A percentile compares a stretch with the other conserved stretches of the same genome.
Evolutionary conservation across 2,329 filamentous ascomycete genomes (phyloP).

Genomic region (Cercospora brassicicola): DNA sequence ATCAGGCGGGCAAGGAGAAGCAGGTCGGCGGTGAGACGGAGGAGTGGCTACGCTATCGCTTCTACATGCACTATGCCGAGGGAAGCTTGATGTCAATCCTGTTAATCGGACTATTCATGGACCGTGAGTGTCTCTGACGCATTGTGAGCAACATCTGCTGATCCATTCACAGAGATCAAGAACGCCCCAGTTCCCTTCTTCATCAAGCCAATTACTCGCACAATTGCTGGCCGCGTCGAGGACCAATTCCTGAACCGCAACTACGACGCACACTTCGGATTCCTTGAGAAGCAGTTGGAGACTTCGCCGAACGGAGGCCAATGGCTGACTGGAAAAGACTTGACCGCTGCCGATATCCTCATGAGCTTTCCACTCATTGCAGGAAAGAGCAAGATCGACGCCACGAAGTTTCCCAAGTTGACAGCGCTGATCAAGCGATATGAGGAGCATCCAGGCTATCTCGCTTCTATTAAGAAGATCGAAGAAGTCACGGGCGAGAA

Average conservation of each 20-base stretch:
- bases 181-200: conserved; percentile 65
- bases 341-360: conserved; percentile 56
- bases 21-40: conserved; percentile 60
- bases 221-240: conserved; percentile 54
- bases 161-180: conserved; percentile 37
- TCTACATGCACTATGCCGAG: conserved; percentile 81
- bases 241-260: conserved; percentile 49
- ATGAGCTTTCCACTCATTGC: conserved; percentile 55
- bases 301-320: conserved; percentile 51
- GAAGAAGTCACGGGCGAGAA: conserved; percentile 44
- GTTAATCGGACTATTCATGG: conserved; percentile 63
- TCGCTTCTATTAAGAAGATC: conserved; percentile 52
- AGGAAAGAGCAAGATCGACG: conserved; percentile 43
- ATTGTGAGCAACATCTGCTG: not conserved
- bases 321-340: conserved; percentile 51
- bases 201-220: conserved; percentile 62
- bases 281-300: conserved; percentile 53
- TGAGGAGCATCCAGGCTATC: conserved; percentile 49
- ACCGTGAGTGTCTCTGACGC: conserved; percentile 45
- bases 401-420: conserved; percentile 50
- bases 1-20: conserved; percentile 55
- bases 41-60: conserved; percentile 61
- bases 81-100: conserved; percentile 76
- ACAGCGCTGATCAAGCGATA: conserved; percentile 48
- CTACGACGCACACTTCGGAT: conserved; percentile 50